Conservation (phyloP, 2,329 filamentous ascomycete species). For the Madurella mycetomatis region DNA sequence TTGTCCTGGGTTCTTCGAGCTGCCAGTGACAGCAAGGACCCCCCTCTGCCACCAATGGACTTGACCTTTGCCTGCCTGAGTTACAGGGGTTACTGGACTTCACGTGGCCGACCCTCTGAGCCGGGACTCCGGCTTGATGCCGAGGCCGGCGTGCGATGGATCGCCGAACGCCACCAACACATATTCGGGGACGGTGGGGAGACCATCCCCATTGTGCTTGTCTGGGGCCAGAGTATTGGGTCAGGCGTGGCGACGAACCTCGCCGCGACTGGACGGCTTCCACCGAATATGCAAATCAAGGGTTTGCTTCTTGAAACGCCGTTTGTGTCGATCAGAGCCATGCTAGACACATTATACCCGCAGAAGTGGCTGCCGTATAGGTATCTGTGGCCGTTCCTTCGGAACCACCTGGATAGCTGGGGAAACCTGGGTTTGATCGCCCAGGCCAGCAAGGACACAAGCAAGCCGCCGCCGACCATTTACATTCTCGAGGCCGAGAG, state of each 20-base stretch:
- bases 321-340: slow-evolving; percentile 64
- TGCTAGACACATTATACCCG: slow-evolving; percentile 69
- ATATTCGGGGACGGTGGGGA: slow-evolving; percentile 22
- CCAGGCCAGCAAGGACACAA: slow-evolving; percentile 26
- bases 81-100: slow-evolving; percentile 76
- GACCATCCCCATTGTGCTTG: slow-evolving; percentile 45
- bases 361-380: slow-evolving; percentile 76
- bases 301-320: slow-evolving; percentile 70
- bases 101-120: slow-evolving; percentile 65
- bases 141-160: slow-evolving; percentile 60
- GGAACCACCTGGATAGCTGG: slow-evolving; percentile 57
- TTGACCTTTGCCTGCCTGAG: slow-evolving; percentile 53
- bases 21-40: slow-evolving; percentile 36
- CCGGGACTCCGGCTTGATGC: slow-evolving; percentile 65
- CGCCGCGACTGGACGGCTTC: slow-evolving; percentile 39
- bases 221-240: slow-evolving; percentile 78
- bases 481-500: slow-evolving; percentile 53
- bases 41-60: slow-evolving; percentile 18
- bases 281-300: slow-evolving; percentile 37
- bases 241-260: slow-evolving; percentile 65
- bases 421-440: slow-evolving; percentile 45
- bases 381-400: slow-evolving; percentile 68
- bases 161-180: slow-evolving; percentile 41
- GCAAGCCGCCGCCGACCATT: slow-evolving; percentile 33
- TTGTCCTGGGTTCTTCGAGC: slow-evolving; percentile 49